A percentile compares a stretch with the other conserved stretches of the same genome.
These are phyloP conservation scores for Ogataea chonburiensis DNA, from an alignment of 805 yeast genomes.

Conservation along the genomic window DNA sequence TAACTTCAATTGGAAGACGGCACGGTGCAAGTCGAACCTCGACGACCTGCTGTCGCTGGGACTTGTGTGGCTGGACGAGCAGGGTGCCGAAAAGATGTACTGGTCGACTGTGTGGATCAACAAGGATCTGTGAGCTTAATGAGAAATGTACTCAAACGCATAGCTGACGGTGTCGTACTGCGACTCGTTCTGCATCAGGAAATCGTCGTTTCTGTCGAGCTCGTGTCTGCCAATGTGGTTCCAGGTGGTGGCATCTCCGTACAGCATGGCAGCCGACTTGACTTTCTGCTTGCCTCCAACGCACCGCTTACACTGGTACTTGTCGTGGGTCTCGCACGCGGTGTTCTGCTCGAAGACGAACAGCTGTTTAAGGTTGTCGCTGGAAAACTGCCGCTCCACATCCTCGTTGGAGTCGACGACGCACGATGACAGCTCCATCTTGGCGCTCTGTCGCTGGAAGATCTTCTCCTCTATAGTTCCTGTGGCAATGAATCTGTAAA, in stretches of 20 bases:
- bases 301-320: constrained; percentile 87
- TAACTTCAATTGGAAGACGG: constrained; percentile 71
- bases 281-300: constrained; percentile 55
- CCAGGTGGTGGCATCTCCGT: constrained; percentile 98
- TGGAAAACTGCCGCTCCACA: constrained; percentile 86
- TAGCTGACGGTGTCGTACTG: constrained; percentile 70
- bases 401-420: constrained; percentile 97
- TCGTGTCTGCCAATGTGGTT: constrained; percentile 75
- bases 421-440: constrained; percentile 86
- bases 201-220: constrained; percentile 69
- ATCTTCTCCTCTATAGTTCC: constrained; percentile 97
- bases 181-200: constrained; percentile 70
- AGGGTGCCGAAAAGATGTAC: constrained; percentile 45
- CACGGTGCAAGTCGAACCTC: constrained; percentile 60
- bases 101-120: constrained; percentile 80
- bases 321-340: constrained; percentile 86
- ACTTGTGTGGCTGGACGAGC: constrained; percentile 79
- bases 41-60: constrained; percentile 83
- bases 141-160: constrained; percentile 93
- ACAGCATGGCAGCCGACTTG: constrained; percentile 82
- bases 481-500: constrained; percentile 88
- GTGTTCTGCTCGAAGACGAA: constrained; percentile 70
- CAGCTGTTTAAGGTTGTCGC: constrained; percentile 73
- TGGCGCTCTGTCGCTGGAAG: constrained; percentile 93
- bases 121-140: constrained; percentile 37